Evolutionary conservation across 2,329 filamentous ascomycete genomes (phyloP).

Genomic region (Alternaria alternata): DNA sequence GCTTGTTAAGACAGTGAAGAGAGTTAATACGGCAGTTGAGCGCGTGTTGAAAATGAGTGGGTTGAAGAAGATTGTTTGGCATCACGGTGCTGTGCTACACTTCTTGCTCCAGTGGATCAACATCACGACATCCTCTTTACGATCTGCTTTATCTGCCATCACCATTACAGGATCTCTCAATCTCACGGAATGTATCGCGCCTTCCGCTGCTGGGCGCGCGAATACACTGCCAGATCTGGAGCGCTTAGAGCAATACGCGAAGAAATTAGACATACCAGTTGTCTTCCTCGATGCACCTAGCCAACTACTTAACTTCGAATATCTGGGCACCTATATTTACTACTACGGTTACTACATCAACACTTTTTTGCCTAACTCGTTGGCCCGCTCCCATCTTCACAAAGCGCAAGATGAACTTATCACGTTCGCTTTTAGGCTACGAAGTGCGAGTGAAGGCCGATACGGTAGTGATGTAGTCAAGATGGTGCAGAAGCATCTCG

Average conservation of each 20-base stretch:
- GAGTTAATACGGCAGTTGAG: slow-evolving; percentile 36
- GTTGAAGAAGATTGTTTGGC: slow-evolving; percentile 42
- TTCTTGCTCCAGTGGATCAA: slow-evolving; percentile 43
- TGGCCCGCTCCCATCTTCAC: slow-evolving; percentile 32
- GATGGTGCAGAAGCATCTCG: slow-evolving; percentile 37
- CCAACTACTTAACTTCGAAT: slow-evolving; percentile 31
- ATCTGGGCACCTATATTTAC: slow-evolving; percentile 41
- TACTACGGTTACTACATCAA: slow-evolving; percentile 45
- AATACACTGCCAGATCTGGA: slow-evolving; percentile 36
- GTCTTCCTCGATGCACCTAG: slow-evolving; percentile 39
- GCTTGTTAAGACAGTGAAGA: slow-evolving; percentile 26
- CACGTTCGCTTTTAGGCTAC: slow-evolving; percentile 39
- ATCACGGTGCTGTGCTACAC: slow-evolving; percentile 42
- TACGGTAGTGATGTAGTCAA: slow-evolving; percentile 31
- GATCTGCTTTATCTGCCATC: slow-evolving; percentile 30
- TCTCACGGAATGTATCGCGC: slow-evolving; percentile 27
- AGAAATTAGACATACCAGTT: slow-evolving; percentile 34
- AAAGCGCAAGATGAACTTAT: slow-evolving; percentile 39
- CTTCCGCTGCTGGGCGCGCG: slow-evolving; percentile 27
- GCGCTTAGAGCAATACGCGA: slow-evolving; percentile 35
- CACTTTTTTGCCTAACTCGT: slow-evolving; percentile 33
- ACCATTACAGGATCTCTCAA: slow-evolving; percentile 37
- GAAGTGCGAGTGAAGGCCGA: slow-evolving; percentile 28
- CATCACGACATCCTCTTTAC: slow-evolving; percentile 33
- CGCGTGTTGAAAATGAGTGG: slow-evolving; percentile 26